phyloP scores from a whole-genome alignment of 2,329 filamentous ascomycete species.

The Neonectria magnoliae region DNA sequence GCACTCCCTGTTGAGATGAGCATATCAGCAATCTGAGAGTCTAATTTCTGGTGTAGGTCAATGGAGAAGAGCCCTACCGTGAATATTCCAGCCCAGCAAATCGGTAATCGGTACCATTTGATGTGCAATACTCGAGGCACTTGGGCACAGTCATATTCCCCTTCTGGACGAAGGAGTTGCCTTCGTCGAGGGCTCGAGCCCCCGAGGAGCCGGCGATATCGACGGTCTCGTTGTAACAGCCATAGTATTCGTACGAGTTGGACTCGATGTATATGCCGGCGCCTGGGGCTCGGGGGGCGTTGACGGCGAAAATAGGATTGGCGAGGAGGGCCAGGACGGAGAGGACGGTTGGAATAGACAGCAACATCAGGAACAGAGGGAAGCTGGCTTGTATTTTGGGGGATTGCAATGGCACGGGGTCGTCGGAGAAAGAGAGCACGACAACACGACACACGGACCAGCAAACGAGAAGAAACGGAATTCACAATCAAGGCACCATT shows the following conservation, averaged over 20 bases:
- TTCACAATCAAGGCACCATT: not conserved
- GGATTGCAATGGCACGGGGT: not conserved
- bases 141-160: conserved; percentile 61
- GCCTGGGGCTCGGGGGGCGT: conserved; percentile 26
- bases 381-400: not conserved
- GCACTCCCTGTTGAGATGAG: conserved; percentile 59
- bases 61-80: conserved; percentile 45
- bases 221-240: conserved; percentile 69
- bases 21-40: not conserved
- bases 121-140: conserved; percentile 63
- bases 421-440: not conserved
- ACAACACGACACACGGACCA: not conserved
- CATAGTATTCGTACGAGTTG: conserved; percentile 52
- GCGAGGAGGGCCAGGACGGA: conserved; percentile 25
- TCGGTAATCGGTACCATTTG: conserved; percentile 50
- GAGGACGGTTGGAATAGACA: not conserved
- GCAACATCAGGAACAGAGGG: not conserved
- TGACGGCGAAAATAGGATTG: conserved; percentile 20
- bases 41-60: not conserved
- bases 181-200: conserved; percentile 59
- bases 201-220: conserved; percentile 51
- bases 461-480: not conserved
- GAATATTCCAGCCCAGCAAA: conserved; percentile 67
- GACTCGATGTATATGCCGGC: conserved; percentile 49
- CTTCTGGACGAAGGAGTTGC: conserved; percentile 51